These are phyloP conservation scores for Rasamsonia emersonii DNA, from an alignment of 2,329 filamentous ascomycete species.

Conservation along the genomic window DNA sequence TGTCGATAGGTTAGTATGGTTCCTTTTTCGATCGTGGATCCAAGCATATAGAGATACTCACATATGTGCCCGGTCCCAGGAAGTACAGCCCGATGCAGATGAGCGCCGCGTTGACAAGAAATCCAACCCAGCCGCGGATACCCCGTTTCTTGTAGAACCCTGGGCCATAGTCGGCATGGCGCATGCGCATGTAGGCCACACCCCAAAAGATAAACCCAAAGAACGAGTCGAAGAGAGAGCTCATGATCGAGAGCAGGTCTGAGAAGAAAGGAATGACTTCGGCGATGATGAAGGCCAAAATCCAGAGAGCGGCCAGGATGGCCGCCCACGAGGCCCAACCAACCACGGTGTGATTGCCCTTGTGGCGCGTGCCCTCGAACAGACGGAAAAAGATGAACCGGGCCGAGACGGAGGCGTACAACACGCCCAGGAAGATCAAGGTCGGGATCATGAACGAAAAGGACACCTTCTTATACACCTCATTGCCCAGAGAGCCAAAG, in stretches of 20 bases:
- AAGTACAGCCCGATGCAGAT: constrained; percentile 73
- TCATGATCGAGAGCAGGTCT: constrained; percentile 51
- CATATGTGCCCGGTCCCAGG: constrained; percentile 71
- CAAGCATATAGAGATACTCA: constrained; percentile 37
- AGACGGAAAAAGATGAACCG: constrained; percentile 88
- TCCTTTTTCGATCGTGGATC: constrained; percentile 7
- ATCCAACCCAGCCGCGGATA: constrained; percentile 34
- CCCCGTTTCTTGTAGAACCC: constrained; percentile 33
- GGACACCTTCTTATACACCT: constrained; percentile 72
- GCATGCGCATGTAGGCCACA: constrained; percentile 38
- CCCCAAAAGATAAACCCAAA: constrained; percentile 81
- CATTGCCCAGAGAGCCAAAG: constrained; percentile 70
- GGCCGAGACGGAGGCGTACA: constrained; percentile 84
- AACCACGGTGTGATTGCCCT: constrained; percentile 68
- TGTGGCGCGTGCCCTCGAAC: constrained; percentile 70
- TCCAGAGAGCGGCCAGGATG: constrained; percentile 60
- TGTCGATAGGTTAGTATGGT: constrained; percentile 11
- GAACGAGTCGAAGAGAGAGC: constrained; percentile 72
- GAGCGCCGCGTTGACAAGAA: constrained; percentile 59
- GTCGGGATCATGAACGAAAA: constrained; percentile 97
- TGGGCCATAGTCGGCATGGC: constrained; percentile 31
- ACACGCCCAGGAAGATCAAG: constrained; percentile 79
- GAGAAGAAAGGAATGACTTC: constrained; percentile 92
- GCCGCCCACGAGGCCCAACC: constrained; percentile 73
- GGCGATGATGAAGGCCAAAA: constrained; percentile 85